A percentile compares a stretch with the other conserved stretches of the same genome.
phyloP scores from a whole-genome alignment of 176 grass and related monocot species.

The Dendrocalamus sinicus region DNA sequence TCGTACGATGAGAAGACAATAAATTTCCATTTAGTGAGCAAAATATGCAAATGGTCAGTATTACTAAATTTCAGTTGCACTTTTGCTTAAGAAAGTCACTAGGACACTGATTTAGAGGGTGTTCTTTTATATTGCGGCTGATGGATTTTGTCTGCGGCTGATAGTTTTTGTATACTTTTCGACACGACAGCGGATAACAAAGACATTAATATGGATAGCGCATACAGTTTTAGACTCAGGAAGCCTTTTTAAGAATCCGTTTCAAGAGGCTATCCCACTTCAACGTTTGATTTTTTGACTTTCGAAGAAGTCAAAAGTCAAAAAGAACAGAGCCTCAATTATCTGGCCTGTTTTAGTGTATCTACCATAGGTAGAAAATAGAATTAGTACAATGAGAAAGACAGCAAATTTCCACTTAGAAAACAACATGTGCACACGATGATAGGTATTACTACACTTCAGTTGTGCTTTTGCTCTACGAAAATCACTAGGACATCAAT shows the following conservation, averaged over 20 bases:
- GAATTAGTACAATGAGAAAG: not conserved
- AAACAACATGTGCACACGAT: not conserved
- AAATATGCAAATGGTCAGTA: not conserved
- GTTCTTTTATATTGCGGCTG: no score
- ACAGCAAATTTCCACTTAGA: not conserved
- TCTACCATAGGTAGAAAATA: not conserved
- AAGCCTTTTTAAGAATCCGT: no score
- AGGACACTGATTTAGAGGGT: not conserved
- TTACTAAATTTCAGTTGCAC: not conserved
- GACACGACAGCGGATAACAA: no score
- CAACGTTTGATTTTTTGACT: no score
- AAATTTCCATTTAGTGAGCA: not conserved
- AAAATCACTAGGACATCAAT: not conserved
- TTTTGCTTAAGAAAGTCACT: constrained; percentile 16
- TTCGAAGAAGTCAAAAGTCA: no score
- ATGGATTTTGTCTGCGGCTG: no score
- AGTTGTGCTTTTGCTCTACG: constrained; percentile 10
- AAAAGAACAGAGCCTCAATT: no score
- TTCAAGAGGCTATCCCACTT: no score
- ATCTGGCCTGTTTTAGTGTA: not conserved
- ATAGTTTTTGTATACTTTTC: no score
- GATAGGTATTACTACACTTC: not conserved
- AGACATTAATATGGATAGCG: no score
- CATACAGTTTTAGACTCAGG: no score
- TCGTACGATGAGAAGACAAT: not conserved